phyloP scores from a whole-genome alignment of 345 rosid species.

The Euphorbia peplus region DNA sequence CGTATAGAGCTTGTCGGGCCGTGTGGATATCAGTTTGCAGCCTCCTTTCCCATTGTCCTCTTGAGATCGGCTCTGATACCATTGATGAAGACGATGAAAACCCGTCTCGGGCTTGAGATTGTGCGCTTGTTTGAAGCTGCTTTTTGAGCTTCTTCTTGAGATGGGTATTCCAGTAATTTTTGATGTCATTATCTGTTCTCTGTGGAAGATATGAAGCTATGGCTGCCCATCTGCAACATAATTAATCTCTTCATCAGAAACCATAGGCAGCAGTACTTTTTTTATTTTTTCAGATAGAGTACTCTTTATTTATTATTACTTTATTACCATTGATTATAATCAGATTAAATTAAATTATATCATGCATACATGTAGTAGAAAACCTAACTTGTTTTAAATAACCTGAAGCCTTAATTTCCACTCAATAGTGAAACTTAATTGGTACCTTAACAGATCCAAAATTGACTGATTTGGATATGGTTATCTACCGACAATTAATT shows the following conservation, averaged over 20 bases:
- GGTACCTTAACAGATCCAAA: too few species aligned
- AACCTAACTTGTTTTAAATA: too few species aligned
- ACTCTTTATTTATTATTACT: too few species aligned
- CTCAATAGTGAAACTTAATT: too few species aligned
- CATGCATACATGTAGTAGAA: too few species aligned
- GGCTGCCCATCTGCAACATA: conserved; percentile 85
- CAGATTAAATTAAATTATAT: not conserved
- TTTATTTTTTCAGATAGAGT: too few species aligned
- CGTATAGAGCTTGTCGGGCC: conserved; percentile 77
- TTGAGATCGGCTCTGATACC: conserved; percentile 30
- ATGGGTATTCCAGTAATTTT: conserved; percentile 93
- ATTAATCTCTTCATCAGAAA: conserved; percentile 12
- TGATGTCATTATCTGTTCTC: conserved; percentile 91
- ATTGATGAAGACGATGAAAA: conserved; percentile 23
- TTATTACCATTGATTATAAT: too few species aligned
- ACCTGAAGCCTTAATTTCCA: too few species aligned
- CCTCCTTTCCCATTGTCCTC: conserved; percentile 84
- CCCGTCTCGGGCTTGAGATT: conserved; percentile 32
- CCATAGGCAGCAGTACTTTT: too few species aligned
- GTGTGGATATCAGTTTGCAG: conserved; percentile 84
- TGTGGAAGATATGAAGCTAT: conserved; percentile 97
- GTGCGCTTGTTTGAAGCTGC: conserved; percentile 42
- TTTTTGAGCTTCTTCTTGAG: conserved; percentile 75
- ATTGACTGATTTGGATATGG: too few species aligned
- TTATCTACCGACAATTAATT: too few species aligned